Evolutionary conservation across 2,329 filamentous ascomycete species (phyloP).

Genomic region (Aspergillus pseudoterreus): DNA sequence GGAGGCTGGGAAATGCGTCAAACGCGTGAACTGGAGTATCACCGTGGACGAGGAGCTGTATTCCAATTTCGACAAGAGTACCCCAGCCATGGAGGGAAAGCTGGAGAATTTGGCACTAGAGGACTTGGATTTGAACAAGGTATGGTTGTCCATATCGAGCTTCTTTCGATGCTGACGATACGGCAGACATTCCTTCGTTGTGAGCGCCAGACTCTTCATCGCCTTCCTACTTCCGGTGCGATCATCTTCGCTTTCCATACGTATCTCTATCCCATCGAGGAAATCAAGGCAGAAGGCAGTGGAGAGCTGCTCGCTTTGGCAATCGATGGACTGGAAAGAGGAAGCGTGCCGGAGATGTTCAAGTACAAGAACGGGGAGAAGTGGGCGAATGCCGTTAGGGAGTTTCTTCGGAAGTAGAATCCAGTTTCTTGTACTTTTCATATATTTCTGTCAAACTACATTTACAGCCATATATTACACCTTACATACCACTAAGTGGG

Average conservation of each 20-base stretch:
- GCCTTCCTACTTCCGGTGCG: conserved; percentile 13
- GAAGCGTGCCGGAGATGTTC: conserved; percentile 15
- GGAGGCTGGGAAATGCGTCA: conserved; percentile 19
- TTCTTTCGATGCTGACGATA: not conserved
- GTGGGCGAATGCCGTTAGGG: conserved; percentile 15
- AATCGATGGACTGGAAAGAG: conserved; percentile 17
- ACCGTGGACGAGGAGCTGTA: not conserved
- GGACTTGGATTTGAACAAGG: too few species aligned
- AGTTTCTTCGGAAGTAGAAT: conserved; percentile 2
- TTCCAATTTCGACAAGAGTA: too few species aligned
- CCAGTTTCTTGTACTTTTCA: too few species aligned
- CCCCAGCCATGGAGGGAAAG: too few species aligned
- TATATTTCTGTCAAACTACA: too few species aligned
- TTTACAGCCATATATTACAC: too few species aligned
- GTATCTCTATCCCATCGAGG: conserved; percentile 17
- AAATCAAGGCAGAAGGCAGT: conserved; percentile 16
- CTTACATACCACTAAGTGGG: too few species aligned
- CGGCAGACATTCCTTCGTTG: not conserved
- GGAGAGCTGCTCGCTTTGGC: conserved; percentile 14
- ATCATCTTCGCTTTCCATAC: conserved; percentile 21
- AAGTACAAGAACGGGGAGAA: conserved; percentile 16
- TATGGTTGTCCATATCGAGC: too few species aligned
- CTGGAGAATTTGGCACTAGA: too few species aligned
- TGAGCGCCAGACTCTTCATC: conserved; percentile 11
- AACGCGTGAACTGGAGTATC: conserved; percentile 15